phyloP scores from a whole-genome alignment of 768 basidiomycete genomes.

The Xerocomellus chrysenteron region DNA sequence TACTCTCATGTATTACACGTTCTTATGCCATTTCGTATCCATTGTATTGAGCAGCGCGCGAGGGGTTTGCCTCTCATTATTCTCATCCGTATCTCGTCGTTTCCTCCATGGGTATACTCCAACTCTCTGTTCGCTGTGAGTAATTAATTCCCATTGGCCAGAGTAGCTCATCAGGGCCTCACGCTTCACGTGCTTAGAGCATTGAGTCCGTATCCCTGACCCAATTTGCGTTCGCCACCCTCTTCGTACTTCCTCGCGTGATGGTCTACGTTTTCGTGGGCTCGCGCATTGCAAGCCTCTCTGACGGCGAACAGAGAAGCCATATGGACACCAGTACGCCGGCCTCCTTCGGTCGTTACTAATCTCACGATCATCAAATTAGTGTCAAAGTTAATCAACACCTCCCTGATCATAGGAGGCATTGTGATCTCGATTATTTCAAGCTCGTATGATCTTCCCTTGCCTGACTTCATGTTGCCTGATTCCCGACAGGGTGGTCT shows the following conservation, averaged over 20 bases:
- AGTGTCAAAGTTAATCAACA: slow-evolving; percentile 69
- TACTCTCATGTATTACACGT: not conserved
- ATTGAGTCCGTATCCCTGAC: slow-evolving; percentile 70
- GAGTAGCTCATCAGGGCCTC: not conserved
- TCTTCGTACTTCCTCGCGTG: slow-evolving; percentile 68
- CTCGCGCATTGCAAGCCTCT: slow-evolving; percentile 66
- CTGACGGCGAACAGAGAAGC: slow-evolving; percentile 71
- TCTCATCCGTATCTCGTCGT: slow-evolving; percentile 75
- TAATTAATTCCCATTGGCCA: slow-evolving; percentile 11
- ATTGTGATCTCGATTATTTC: slow-evolving; percentile 55
- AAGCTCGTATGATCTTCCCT: slow-evolving; percentile 54
- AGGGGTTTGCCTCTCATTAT: slow-evolving; percentile 82
- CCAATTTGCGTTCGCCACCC: slow-evolving; percentile 77
- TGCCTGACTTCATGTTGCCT: slow-evolving; percentile 13
- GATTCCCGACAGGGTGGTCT: slow-evolving; percentile 54
- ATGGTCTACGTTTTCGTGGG: slow-evolving; percentile 78
- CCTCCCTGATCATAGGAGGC: slow-evolving; percentile 57
- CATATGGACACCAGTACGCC: slow-evolving; percentile 73
- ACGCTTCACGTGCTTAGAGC: slow-evolving; percentile 43
- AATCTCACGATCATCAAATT: slow-evolving; percentile 15
- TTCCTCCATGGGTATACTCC: slow-evolving; percentile 89
- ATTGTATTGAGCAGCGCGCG: slow-evolving; percentile 44
- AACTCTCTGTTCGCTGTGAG: slow-evolving; percentile 76
- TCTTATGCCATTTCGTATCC: not conserved
- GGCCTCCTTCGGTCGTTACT: not conserved